Evolutionary conservation across 371 early-diverging fungal genomes (phyloP).

Genomic region (Mortierella sp.): DNA sequence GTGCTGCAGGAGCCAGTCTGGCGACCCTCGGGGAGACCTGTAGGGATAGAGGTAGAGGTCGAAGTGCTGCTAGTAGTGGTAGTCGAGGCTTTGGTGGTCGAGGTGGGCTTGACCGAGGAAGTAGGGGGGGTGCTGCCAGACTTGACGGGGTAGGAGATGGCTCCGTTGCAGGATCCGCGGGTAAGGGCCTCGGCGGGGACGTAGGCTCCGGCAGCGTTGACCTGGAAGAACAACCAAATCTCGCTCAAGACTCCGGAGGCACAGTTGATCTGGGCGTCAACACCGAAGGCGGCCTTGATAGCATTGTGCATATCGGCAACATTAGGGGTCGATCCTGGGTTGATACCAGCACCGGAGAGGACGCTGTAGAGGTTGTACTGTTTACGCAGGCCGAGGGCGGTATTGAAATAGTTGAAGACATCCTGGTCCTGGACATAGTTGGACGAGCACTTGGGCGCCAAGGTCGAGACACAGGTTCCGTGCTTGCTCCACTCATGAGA

Average conservation of each 20-base stretch:
- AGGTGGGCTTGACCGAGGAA: conserved; percentile 7
- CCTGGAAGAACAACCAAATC: conserved; percentile 50
- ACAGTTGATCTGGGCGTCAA: conserved; percentile 63
- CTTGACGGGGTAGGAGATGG: conserved; percentile 61
- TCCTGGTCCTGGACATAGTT: conserved; percentile 63
- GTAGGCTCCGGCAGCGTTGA: conserved; percentile 38
- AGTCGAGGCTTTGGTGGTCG: conserved; percentile 18
- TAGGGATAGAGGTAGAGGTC: conserved; percentile 7
- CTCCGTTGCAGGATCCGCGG: conserved; percentile 60
- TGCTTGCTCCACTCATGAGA: conserved; percentile 88
- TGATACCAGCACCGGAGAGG: conserved; percentile 68
- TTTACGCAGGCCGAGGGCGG: conserved; percentile 63
- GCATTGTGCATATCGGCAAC: conserved; percentile 65
- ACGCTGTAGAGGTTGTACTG: conserved; percentile 73
- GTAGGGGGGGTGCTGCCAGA: conserved; percentile 21
- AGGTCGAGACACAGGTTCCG: conserved; percentile 80
- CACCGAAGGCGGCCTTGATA: conserved; percentile 63
- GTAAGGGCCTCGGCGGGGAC: conserved; percentile 31
- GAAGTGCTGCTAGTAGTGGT: conserved; percentile 9
- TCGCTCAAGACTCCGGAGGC: conserved; percentile 59
- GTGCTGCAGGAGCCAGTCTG: conserved; percentile 40
- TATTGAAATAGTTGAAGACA: conserved; percentile 69
- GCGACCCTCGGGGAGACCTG: conserved; percentile 38
- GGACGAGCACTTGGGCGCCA: conserved; percentile 73
- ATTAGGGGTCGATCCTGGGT: conserved; percentile 73